phyloP scores from a whole-genome alignment of 148 eudicot genomes.

The Rhododendron williamsianum region DNA sequence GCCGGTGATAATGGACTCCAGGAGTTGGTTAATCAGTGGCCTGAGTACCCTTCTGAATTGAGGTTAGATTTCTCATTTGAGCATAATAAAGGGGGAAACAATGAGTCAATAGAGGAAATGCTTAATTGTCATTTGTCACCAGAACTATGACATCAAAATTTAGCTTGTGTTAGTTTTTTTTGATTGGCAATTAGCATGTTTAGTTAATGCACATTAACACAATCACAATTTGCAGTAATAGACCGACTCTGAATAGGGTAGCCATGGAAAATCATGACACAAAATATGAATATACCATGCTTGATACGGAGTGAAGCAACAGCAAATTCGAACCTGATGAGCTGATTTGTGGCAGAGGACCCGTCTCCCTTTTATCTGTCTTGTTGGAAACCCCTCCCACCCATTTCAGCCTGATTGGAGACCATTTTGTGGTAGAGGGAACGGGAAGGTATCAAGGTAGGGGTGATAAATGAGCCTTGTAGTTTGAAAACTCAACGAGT shows the following conservation, averaged over 20 bases:
- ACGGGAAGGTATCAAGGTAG: background rate
- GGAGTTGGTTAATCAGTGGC: conserved; percentile 34
- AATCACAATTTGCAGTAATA: too few relatives aligned
- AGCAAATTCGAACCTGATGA: background rate
- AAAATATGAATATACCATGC: background rate
- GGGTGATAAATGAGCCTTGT: background rate
- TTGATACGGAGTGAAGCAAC: background rate
- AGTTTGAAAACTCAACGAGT: background rate
- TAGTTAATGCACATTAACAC: too few relatives aligned
- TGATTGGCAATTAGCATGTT: too few relatives aligned
- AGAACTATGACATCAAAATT: too few relatives aligned
- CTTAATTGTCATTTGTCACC: too few relatives aligned
- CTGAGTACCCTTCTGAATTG: conserved; percentile 25
- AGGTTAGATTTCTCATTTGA: conserved; percentile 22
- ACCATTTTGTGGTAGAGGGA: background rate
- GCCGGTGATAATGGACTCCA: conserved; percentile 24
- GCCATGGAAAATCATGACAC: background rate
- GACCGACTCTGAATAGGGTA: background rate
- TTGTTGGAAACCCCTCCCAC: background rate
- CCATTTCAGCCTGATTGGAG: background rate
- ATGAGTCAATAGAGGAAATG: background rate
- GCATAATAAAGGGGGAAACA: background rate
- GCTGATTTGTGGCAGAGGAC: background rate
- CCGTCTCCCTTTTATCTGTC: background rate
- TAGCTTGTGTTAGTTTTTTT: too few relatives aligned